Evolutionary conservation across 306 rosid genomes (phyloP), one percentile per base, ranked within the genome.

Genomic region (Cajanus cajan): DNA sequence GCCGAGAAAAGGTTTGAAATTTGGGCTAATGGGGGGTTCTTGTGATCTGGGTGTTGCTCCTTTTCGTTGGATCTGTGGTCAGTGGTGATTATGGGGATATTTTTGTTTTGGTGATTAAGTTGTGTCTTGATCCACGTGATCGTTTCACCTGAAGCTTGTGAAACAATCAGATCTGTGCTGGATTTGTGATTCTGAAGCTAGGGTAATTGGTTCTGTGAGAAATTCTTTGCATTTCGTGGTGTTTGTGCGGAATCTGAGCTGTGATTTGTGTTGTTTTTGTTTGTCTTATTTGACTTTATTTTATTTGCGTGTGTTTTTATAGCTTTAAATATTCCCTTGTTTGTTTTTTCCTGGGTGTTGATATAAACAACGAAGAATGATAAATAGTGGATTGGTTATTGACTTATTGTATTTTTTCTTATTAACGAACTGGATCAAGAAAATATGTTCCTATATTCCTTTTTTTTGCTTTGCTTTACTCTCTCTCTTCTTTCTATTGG

Each of bases 21-120:
- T 84, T 39, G 76, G 79, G 14, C 8, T 78, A 61, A 36, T 85
- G 73, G 47, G 37, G 14, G 18, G 5, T 69, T 44, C 58, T 19
- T 58, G 4, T 76, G 87, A 84, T 80, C 79, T 82, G 87, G 76
- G 59, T 74, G 1, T 72, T 74, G 44, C 69, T 83, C 11, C 0
- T 2, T 85, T 81, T 65, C 63, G 75, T 47, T 90, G 76, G 97
- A 92, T 92, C 90, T 84, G 65, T 81, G 67, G 44, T 72, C 4
- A 59, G 65, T 81, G 67, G 44, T 72, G 4, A 59, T 41, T 41
- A 8, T 22, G 68, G 14, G 31, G 62, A 41, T 55, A 51, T 22
- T 50, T 28, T 7, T 7, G 34, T 62, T 22, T 22, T 19, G 13
- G 14, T 7, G 13, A 24, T 80, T 45, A 24, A 44, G 14, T 72